phyloP scores from a whole-genome alignment of 2,329 filamentous ascomycete genomes.

The Fusarium sp. region DNA sequence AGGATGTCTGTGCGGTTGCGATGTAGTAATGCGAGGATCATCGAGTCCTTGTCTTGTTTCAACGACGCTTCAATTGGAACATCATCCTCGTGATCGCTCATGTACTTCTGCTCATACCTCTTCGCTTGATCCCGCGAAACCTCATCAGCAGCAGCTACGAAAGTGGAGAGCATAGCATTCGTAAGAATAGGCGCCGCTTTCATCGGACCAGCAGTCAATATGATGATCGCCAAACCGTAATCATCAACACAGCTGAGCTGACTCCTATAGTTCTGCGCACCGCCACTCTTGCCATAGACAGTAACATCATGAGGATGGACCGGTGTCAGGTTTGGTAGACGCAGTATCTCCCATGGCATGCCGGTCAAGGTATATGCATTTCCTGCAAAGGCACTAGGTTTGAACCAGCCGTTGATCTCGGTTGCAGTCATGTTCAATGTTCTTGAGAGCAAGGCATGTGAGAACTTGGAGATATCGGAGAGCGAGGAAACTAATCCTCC shows the following conservation, averaged over 20 bases:
- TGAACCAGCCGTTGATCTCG: slow-evolving; percentile 50
- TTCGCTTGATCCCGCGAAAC: slow-evolving; percentile 44
- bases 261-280: slow-evolving; percentile 50
- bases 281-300: slow-evolving; percentile 52
- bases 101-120: slow-evolving; percentile 32
- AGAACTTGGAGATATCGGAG: slow-evolving; percentile 49
- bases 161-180: slow-evolving; percentile 44
- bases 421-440: slow-evolving; percentile 42
- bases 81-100: background rate
- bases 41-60: slow-evolving; percentile 42
- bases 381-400: slow-evolving; percentile 49
- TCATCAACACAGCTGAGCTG: slow-evolving; percentile 52
- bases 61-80: slow-evolving; percentile 31
- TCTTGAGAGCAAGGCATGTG: slow-evolving; percentile 46
- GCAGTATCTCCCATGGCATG: slow-evolving; percentile 54
- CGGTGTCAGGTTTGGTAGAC: slow-evolving; percentile 42
- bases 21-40: slow-evolving; percentile 38
- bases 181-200: slow-evolving; percentile 44
- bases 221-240: slow-evolving; percentile 49
- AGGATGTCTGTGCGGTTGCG: slow-evolving; percentile 42
- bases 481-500: slow-evolving; percentile 52
- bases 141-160: slow-evolving; percentile 47
- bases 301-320: slow-evolving; percentile 49
- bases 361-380: slow-evolving; percentile 49
- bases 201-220: slow-evolving; percentile 50